Conservation (phyloP, 306 rosid species). For the Acacia acuminata region DNA sequence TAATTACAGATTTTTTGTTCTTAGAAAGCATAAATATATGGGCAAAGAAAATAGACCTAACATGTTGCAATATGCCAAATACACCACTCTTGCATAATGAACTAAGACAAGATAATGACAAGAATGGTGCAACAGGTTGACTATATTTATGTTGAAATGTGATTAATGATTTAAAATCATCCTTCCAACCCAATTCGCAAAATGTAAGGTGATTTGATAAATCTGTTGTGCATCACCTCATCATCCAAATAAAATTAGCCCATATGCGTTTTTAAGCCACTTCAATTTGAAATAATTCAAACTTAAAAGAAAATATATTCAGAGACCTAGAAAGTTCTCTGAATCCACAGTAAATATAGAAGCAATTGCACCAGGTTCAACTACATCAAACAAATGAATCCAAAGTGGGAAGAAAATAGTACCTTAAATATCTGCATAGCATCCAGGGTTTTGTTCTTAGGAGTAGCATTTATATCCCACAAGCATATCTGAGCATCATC, state of each 20-base stretch:
- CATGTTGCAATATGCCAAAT: too few relatives aligned
- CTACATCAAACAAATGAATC: conserved; percentile 1
- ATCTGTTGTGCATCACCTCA: background rate
- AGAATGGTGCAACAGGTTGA: too few relatives aligned
- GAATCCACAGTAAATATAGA: background rate
- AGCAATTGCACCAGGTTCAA: background rate
- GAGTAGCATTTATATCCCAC: conserved; percentile 88
- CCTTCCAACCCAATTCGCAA: background rate
- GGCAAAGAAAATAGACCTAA: background rate
- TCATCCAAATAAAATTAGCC: background rate
- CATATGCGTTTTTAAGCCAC: background rate
- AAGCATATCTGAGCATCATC: conserved; percentile 99
- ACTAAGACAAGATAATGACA: too few relatives aligned
- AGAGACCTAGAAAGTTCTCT: background rate
- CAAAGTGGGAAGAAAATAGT: background rate
- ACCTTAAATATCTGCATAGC: conserved; percentile 93
- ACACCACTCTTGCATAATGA: too few relatives aligned
- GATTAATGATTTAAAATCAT: too few relatives aligned
- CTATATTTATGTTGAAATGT: too few relatives aligned
- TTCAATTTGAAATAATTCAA: background rate
- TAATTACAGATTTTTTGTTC: too few relatives aligned
- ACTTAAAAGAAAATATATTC: background rate
- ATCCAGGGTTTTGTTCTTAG: conserved; percentile 78
- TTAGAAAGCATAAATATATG: background rate
- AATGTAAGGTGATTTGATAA: background rate